A percentile compares a stretch with the other conserved stretches of the same genome.
Evolutionary conservation across 768 basidiomycete genomes (phyloP).

Genomic region (Polyporus arcularius): DNA sequence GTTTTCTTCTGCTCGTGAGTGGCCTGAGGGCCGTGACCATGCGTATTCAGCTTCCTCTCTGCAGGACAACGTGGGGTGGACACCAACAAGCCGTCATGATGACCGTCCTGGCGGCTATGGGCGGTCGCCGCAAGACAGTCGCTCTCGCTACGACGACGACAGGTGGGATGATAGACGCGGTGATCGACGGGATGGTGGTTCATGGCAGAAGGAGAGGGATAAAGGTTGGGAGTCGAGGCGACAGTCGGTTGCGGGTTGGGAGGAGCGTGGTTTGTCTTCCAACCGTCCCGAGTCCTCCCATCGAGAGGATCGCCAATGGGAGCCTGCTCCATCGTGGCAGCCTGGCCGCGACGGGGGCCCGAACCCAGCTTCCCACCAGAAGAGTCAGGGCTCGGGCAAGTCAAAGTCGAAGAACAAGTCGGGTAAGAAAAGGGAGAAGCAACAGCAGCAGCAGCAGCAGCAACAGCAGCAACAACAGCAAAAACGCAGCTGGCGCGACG

Average conservation of each 20-base stretch:
- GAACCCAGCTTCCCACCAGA: slow-evolving; percentile 20
- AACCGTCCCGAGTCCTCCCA: slow-evolving; percentile 12
- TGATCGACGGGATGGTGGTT: slow-evolving; percentile 38
- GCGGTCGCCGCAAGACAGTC: slow-evolving; percentile 11
- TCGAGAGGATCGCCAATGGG: slow-evolving; percentile 29
- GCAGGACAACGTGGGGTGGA: slow-evolving; percentile 15
- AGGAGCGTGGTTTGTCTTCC: slow-evolving; percentile 24
- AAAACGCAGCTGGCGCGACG: slow-evolving; percentile 47
- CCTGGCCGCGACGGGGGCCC: slow-evolving; percentile 36
- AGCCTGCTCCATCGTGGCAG: slow-evolving; percentile 31
- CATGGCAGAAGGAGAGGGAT: slow-evolving; percentile 38
- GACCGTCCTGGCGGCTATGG: slow-evolving; percentile 16
- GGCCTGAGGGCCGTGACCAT: neutral
- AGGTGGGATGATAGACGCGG: slow-evolving; percentile 43
- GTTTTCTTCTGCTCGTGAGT: neutral
- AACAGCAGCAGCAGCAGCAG: slow-evolving; percentile 34
- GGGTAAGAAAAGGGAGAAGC: slow-evolving; percentile 37
- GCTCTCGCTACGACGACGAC: slow-evolving; percentile 37
- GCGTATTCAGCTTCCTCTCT: slow-evolving; percentile 7
- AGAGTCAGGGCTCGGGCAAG: slow-evolving; percentile 30
- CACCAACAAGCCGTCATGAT: slow-evolving; percentile 8
- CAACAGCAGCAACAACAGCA: slow-evolving; percentile 27
- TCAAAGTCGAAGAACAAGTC: slow-evolving; percentile 35
- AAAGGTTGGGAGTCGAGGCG: slow-evolving; percentile 35
- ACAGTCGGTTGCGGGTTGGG: slow-evolving; percentile 12